These are phyloP conservation scores for Citrus australasica DNA, from an alignment of 345 rosid species.

Conservation along the genomic window DNA sequence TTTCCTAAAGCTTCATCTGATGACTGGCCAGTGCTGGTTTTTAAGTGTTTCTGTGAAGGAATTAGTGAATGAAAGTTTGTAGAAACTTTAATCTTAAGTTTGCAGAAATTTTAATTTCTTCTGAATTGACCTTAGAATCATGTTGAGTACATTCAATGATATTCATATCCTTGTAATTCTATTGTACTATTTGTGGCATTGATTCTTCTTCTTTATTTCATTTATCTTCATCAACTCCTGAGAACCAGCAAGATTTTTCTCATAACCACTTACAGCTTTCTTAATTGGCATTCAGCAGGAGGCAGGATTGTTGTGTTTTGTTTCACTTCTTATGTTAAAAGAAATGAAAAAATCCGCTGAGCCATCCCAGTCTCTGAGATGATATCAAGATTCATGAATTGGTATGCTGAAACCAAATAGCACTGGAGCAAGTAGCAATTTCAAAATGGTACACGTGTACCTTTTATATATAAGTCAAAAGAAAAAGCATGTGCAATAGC, in stretches of 20 bases:
- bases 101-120: background rate
- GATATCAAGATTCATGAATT: too few species aligned
- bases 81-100: background rate
- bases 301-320: too few species aligned
- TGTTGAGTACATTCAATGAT: background rate
- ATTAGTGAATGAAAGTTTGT: background rate
- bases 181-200: background rate
- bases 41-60: background rate
- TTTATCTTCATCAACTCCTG: background rate
- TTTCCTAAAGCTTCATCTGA: slow-evolving; percentile 24
- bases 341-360: too few species aligned
- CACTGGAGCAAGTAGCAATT: too few species aligned
- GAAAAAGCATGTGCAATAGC: too few species aligned
- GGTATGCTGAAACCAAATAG: too few species aligned
- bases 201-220: background rate
- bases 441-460: too few species aligned
- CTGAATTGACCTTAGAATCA: background rate
- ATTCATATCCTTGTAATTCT: background rate
- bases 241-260: background rate
- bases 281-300: too few species aligned
- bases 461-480: too few species aligned
- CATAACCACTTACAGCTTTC: too few species aligned
- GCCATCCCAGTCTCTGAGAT: too few species aligned
- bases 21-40: background rate
- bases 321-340: too few species aligned